Base-by-base conservation (phyloP, 2,329 filamentous ascomycete genomes). In the Diaporthe vexans region DNA sequence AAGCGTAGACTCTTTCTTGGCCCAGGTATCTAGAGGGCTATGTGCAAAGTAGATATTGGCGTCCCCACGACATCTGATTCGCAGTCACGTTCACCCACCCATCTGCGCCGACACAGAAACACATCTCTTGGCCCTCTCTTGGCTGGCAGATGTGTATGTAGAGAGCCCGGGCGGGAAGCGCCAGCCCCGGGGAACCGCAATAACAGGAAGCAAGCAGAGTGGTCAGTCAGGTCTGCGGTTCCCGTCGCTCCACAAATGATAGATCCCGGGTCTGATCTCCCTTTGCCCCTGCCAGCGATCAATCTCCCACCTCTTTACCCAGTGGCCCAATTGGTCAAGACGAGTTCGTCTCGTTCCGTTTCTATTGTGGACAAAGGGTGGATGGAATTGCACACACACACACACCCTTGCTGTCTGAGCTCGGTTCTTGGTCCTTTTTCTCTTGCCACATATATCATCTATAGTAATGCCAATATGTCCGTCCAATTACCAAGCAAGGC, bases 41-140 rank as follows among this genome's bases (percentile, higher is more conserved):
- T n/a, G n/a, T n/a, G n/a, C n/a, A n/a, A n/a, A 10, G 29, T 4
- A 13, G 33, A 24, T 10, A 17, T 59, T 40, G 56, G 13, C 26
- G 33, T 17, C 8, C 21, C 26, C 26, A 9, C 1, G 11, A n/a
- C 33, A 40, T 29, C 33, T 68, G 63, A 54, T 68, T 68, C 63
- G 48, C n/a, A 37, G 48, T n/a, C 40, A 33, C 37, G 33, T 37
- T 35, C 10, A 35, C 57, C 35, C 21, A 24, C 43, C 17, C 43
- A 6, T 48, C 43, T 21, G 46, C 46, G 21, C 46, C 21, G 17
- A 19, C 29, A 17, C 21, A 40, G 46, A 67, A 52, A 67, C 63
- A 52, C n/a, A 52, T 67, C 46, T 67, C 63, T 67, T 54, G 63
- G 63, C 63, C 37, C 21, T 15, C 3, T 67, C 61, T 67, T 67